Evolutionary conservation across 2,329 filamentous ascomycete genomes (phyloP), one percentile per base, ranked within the genome.

Genomic region (Magnaporthales sp.): DNA sequence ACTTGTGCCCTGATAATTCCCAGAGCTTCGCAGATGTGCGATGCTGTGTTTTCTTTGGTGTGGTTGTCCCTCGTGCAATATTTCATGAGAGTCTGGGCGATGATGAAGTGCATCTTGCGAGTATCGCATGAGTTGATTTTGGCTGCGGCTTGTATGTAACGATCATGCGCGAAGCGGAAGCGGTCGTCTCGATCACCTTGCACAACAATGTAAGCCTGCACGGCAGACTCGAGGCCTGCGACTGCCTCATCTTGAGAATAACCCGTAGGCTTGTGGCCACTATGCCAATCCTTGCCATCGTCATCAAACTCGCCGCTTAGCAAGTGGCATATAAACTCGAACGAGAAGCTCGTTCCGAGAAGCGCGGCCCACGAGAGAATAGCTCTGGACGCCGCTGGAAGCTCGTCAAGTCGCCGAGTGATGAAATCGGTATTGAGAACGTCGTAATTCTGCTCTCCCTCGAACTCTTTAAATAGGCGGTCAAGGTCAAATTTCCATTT

Each of bases 401-500:
- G 80, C 73, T 96, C 93, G 68, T 87, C 85, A 13, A 98, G 80
- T 15, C 92, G 86, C 70, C 88, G 89, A 0, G 89, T 87, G 70
- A 97, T 89, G 75, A 97, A 97, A 62, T 90, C 90, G 56, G 88
- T 92, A 69, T 93, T 91, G 13, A 96, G 84, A 10, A 91, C 89
- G 68, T 93, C 88, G 66, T 92, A 91, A 72, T 93, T 90, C 67
- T 89, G 87, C 63, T 92, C 89, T 60, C 89, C 88, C 71, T 90
- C 86, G 72, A 97, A 96, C 70, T 96, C 89, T 62, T 90, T 88
- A 73, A 97, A 97, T 1, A 97, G 86, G 70, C 86, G 87, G 76
- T 97, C 93, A 11, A 97, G 79, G 73, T 96, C 90, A 74, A 89
- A 97, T 61, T 90, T 84, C 94, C 94, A 98, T 62, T 85, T 84